Evolutionary conservation across 2,329 filamentous ascomycete genomes (phyloP), one percentile per base, ranked within the genome.

Genomic region (Fusarium annulatum): DNA sequence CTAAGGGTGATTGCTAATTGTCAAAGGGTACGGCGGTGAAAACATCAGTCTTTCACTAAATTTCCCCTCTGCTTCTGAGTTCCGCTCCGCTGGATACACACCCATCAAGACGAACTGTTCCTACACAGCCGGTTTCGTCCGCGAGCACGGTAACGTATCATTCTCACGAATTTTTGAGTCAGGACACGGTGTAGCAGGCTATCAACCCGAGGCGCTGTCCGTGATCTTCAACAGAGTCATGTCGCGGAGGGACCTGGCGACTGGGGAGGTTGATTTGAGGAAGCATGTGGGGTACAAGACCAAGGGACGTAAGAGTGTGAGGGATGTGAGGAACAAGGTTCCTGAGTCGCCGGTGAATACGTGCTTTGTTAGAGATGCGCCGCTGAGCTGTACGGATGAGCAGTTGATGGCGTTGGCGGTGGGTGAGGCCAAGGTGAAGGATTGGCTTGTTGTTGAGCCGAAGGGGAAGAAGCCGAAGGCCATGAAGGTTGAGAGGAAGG

Each of bases 91-190:
- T 1, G 93, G 92, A 2, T 96, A 95, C 78, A 88, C 88, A 0
- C 87, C 90, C 14, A 89, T 96, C 66, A 82, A 89, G 12, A 90
- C 92, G 21, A 92, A 93, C 75, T 86, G 85, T 12, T 85, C 86
- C 9, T 91, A 91, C 81, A 88, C 89, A 76, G 92, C 88, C 38
- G 94, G 93, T n/a, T 87, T 90, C 59, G 92, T 94, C 0, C 87
- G 93, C 8, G 92, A 96, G 79, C 92, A 89, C 76, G 93, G 92
- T 5, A 94, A 94, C 72, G 86, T 92, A 56, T 89, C 87, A 7
- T 92, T 92, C 80, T 88, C 88, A 21, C 85, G 90, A 4, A 85
- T 92, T 16, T 92, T 90, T 76, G 86, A 92, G 70, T 85, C 90
- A 7, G 90, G 91, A 0, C 90, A 92, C 74, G 86, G 89, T 59